phyloP scores from a whole-genome alignment of 2,329 filamentous ascomycete genomes.

The Coniochaeta prunicola region DNA sequence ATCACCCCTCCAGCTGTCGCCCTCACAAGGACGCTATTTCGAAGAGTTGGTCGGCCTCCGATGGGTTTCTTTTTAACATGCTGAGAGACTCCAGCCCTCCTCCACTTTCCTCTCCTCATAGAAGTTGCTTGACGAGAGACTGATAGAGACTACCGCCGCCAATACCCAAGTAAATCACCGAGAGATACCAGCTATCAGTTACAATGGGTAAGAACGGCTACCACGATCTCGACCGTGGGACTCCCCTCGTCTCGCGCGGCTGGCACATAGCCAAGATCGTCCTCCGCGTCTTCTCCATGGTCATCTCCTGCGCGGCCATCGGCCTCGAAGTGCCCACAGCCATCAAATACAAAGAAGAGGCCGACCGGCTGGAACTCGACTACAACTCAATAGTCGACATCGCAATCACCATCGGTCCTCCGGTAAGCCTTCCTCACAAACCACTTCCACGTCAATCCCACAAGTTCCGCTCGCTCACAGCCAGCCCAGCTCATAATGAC shows the following conservation, averaged over 20 bases:
- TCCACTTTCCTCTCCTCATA: not conserved
- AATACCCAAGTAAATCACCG: not conserved
- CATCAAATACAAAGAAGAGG: not conserved
- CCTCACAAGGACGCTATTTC: not conserved
- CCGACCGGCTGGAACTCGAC: not conserved
- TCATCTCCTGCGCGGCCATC: not conserved
- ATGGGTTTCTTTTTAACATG: not conserved
- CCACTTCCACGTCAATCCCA: not conserved
- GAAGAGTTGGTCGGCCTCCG: not conserved
- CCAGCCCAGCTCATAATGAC: not conserved
- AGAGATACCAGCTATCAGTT: not conserved
- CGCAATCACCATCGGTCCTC: not conserved
- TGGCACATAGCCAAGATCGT: conserved; percentile 2
- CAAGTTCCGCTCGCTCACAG: not conserved
- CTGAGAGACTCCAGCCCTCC: not conserved
- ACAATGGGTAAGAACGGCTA: not conserved
- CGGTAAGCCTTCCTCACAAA: not conserved
- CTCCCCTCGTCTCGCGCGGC: not conserved
- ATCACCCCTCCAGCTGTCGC: not conserved
- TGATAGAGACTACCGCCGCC: not conserved
- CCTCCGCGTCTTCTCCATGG: conserved; percentile 1
- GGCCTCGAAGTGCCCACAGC: conserved; percentile 1
- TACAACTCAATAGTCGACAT: conserved; percentile 1
- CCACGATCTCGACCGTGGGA: not conserved
- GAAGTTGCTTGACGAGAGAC: not conserved